Evolutionary conservation across 2,329 filamentous ascomycete genomes (phyloP), one percentile per base, ranked within the genome.

Genomic region (Ophiocordyceps australis): DNA sequence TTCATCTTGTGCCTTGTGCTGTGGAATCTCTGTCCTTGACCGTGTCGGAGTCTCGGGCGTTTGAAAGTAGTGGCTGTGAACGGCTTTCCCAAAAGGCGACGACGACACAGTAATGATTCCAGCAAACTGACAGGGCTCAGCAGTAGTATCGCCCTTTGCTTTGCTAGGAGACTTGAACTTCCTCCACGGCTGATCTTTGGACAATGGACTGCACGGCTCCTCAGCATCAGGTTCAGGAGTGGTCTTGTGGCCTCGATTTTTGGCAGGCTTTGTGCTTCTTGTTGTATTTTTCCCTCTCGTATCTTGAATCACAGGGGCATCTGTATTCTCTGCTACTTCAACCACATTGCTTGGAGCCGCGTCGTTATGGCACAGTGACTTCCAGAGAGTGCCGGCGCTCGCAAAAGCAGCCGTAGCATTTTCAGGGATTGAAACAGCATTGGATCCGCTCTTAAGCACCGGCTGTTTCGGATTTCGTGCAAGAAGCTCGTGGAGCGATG

Each of bases 401-500:
- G 53, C 53, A 27, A 62, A 63, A 0, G 47, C 43, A 9, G 37
- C 39, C 11, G 38, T 33, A 3, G 46, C 48, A 36, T 50, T 38
- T 11, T 43, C 32, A 5, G 57, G 47, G 19, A 57, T 48, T 4
- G 51, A 35, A 2, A 45, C 34, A 4, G 46, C 45, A 31, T 47
- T 45, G 32, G 42, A 55, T 5, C 50, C 54, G 21, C 41, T 52
- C 21, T 40, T 40, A 8, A 55, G 31, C 2, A 46, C 22, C 4
- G 50, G 37, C 9, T 37, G 47, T 15, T 37, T 49, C 9, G 38
- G 34, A 14, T 32, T 34, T 22, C 52, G 57, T 3, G 50, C 46
- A 2, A 62, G 34, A 8, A 71, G 40, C 3, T 68, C 55, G 20
- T 51, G 49, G 0, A 70, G 42, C 1, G 64, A 55, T 4, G 66